These are phyloP conservation scores for Chondrostereum purpureum DNA, from an alignment of 1,284 basidiomycete genomes.

Conservation along the genomic window DNA sequence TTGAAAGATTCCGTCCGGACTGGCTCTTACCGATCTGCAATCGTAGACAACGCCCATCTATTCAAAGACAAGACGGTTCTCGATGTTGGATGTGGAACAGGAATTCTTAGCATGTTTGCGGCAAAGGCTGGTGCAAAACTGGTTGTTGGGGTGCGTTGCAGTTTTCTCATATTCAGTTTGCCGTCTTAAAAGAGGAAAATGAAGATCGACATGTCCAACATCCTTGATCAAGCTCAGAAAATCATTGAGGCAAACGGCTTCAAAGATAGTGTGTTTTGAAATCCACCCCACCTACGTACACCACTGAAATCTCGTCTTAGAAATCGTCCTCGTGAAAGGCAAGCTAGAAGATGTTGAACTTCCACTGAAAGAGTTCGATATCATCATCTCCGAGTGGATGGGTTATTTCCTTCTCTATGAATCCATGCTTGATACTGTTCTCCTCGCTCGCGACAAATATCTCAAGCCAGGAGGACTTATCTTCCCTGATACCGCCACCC, in stretches of 20 bases:
- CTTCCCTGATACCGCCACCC: constrained; percentile 93
- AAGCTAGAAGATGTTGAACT: constrained; percentile 92
- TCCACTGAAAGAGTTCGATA: constrained; percentile 88
- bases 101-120: constrained; percentile 98
- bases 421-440: constrained; percentile 98
- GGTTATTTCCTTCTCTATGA: constrained; percentile 96
- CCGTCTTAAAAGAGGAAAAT: too few species aligned
- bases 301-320: constrained; percentile 11
- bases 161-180: constrained; percentile 7
- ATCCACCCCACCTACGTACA: constrained; percentile 4
- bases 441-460: constrained; percentile 95
- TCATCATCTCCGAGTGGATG: constrained; percentile 99
- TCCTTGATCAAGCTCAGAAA: constrained; percentile 97
- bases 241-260: constrained; percentile 97
- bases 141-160: constrained; percentile 78
- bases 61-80: constrained; percentile 97
- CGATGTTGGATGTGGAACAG: constrained; percentile 98
- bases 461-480: constrained; percentile 86
- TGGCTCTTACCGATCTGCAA: constrained; percentile 90
- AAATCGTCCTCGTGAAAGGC: constrained; percentile 92
- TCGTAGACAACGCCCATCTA: constrained; percentile 91
- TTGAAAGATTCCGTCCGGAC: constrained; percentile 97
- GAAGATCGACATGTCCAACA: constrained; percentile 99
- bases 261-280: constrained; percentile 74
- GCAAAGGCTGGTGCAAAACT: constrained; percentile 95